Percentiles rank a stretch among this genome's conserved stretches.
Evolutionary conservation across 768 basidiomycete species (phyloP).

Genomic region (Melanogaster broomeanus): DNA sequence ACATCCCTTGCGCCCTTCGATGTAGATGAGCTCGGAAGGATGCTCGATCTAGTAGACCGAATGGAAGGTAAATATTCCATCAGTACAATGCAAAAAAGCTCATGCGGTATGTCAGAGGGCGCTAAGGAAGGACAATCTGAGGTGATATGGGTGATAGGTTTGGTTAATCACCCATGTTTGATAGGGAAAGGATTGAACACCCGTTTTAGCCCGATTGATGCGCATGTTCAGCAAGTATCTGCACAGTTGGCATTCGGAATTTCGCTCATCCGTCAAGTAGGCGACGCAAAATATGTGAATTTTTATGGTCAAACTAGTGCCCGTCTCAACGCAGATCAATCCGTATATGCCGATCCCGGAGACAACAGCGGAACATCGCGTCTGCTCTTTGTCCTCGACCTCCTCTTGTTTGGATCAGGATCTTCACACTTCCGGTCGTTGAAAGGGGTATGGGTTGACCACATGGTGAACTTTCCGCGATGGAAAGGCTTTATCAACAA

Average conservation of each 20-base stretch:
- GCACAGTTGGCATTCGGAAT: background rate
- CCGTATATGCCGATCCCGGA: slow-evolving; percentile 16
- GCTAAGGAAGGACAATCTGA: background rate
- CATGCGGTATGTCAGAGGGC: background rate
- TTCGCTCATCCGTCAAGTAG: slow-evolving; percentile 9
- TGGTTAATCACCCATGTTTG: background rate
- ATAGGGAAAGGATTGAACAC: background rate
- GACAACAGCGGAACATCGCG: background rate
- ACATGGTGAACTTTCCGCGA: slow-evolving; percentile 33
- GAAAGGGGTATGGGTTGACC: slow-evolving; percentile 47
- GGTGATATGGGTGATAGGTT: background rate
- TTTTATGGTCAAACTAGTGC: slow-evolving; percentile 39
- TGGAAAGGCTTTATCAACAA: slow-evolving; percentile 45
- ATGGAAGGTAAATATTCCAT: background rate
- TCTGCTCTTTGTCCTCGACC: slow-evolving; percentile 26
- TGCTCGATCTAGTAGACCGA: background rate
- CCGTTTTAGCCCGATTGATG: slow-evolving; percentile 4
- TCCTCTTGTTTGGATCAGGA: slow-evolving; percentile 47
- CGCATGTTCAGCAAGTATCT: slow-evolving; percentile 6
- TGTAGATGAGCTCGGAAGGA: slow-evolving; percentile 1
- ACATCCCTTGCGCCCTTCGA: slow-evolving; percentile 7
- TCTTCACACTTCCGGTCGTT: slow-evolving; percentile 43
- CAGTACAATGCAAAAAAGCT: background rate
- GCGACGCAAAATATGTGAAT: slow-evolving; percentile 31
- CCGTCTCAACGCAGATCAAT: slow-evolving; percentile 32